Conservation (phyloP, 148 eudicot species). For the Dysphania ambrosioides region DNA sequence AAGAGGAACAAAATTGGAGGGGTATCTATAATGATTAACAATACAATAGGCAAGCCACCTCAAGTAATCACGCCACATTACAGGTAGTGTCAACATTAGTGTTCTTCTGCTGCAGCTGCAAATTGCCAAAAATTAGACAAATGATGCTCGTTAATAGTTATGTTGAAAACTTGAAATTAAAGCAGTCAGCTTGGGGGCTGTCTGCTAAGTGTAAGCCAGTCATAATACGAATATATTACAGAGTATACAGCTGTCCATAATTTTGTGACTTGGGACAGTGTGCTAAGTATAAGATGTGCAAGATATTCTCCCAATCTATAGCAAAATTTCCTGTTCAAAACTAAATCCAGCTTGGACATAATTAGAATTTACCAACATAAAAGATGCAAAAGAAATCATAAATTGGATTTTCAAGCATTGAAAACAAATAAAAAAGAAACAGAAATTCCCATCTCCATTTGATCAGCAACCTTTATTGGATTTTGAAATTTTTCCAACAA, state of each 20-base stretch:
- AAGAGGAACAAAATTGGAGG: conserved; percentile 1
- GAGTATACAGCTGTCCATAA: too few relatives aligned
- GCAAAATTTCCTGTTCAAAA: neutral
- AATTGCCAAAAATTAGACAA: neutral
- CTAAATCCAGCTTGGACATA: neutral
- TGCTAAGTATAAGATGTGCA: neutral
- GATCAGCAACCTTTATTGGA: neutral
- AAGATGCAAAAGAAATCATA: neutral
- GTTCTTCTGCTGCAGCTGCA: conserved; percentile 1
- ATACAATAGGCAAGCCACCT: neutral
- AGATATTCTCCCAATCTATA: too few relatives aligned
- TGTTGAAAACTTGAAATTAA: too few relatives aligned
- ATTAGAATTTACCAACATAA: neutral
- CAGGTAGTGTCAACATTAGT: neutral
- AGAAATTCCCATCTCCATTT: neutral
- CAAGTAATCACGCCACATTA: neutral
- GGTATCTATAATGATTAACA: neutral
- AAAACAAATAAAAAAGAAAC: neutral
- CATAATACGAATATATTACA: too few relatives aligned
- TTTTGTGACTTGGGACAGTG: neutral
- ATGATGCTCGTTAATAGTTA: neutral
- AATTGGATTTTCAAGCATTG: neutral
- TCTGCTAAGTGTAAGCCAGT: neutral
- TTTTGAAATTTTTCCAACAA: neutral
- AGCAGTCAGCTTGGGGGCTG: neutral